phyloP scores from a whole-genome alignment of 73 alveolate species.

The Stentor coeruleus region DNA sequence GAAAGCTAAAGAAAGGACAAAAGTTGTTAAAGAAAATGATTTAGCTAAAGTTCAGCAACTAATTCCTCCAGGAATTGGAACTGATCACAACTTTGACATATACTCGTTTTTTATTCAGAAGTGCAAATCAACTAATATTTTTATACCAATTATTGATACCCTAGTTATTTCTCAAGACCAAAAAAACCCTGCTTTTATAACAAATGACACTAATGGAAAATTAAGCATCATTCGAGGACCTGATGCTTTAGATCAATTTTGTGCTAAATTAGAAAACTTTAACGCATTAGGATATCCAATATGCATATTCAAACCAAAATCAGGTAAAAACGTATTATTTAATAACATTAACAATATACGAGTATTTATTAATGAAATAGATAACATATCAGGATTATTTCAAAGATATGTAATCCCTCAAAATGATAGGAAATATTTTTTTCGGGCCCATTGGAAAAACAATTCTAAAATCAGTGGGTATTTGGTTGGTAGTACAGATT shows the following conservation, averaged over 20 bases:
- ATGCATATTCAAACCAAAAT: background rate
- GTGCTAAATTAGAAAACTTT: background rate
- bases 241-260: background rate
- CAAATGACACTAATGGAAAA: background rate
- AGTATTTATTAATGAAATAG: no score
- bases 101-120: background rate
- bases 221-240: background rate
- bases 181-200: background rate
- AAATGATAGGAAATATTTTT: background rate
- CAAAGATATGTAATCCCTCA: background rate
- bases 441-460: background rate
- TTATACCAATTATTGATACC: background rate
- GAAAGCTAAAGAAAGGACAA: background rate
- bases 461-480: background rate
- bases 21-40: background rate
- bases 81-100: background rate
- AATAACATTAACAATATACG: background rate
- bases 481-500: background rate
- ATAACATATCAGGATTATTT: background rate
- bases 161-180: background rate
- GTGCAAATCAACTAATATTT: background rate
- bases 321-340: background rate
- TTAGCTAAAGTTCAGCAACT: background rate
- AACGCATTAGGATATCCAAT: background rate
- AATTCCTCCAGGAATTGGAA: conserved; percentile 3